Base-by-base conservation (phyloP, 208 protist species). In the Balamuthia mandrillaris region DNA sequence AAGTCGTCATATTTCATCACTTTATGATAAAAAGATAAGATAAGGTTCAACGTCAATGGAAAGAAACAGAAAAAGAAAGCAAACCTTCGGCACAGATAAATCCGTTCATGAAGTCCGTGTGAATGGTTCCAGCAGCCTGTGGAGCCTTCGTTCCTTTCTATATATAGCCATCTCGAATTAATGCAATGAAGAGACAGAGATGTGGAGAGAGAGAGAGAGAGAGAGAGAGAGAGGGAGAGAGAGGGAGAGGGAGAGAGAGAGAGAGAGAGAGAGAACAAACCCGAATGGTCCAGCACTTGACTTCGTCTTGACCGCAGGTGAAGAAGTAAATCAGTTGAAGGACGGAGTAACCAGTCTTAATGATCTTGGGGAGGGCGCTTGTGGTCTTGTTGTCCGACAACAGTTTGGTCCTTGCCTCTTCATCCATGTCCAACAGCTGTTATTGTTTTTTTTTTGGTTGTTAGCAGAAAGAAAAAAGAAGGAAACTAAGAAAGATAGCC, bases 221-320 rank as follows among this genome's bases (percentile, higher is more conserved):
- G 37, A 75, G 18, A 65, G 9, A 81, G 6, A 83, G 42, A 81
- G 9, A 3, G 18, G 58, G 18, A 61, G n/a, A n/a, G n/a, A n/a
- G n/a, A n/a, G n/a, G n/a, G n/a, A n/a, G n/a, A n/a, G n/a, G 4
- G 12, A 29, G 41, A 51, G 47, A 29, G 4, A 3, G 31, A 39
- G 60, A 14, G 18, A 18, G 5, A 72, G 12, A 72, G n/a, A 77
- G n/a, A n/a, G 29, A 65, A 49, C 84, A 66, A n/a, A 85, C 81
- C 84, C 96, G 94, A 54, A 99, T 96, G 27, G 97, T 99, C 98
- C 98, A 99, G 86, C 95, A 96, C 88, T 97, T 97, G 12, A 98
- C 97, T 87, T 98, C 97, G 88, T 98, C 97, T 29, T 92, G 27
- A 24, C 96, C 96, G 29, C 94, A 93, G 49, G 96, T 98, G 90